phyloP scores from a whole-genome alignment of 1,139 yeast genomes.

The Taphrina communis region DNA sequence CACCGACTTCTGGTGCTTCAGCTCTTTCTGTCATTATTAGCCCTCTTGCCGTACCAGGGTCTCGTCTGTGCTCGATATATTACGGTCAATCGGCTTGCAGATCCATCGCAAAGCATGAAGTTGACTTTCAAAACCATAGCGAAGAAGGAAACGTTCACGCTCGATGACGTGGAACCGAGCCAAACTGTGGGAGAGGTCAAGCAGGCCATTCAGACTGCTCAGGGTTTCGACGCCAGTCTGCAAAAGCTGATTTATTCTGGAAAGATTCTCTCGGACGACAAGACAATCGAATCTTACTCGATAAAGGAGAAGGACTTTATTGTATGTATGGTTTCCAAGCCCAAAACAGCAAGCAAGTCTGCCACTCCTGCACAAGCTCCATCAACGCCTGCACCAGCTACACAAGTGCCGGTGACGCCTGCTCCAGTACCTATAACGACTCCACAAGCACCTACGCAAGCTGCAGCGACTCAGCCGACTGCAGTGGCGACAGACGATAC shows the following conservation, averaged over 20 bases:
- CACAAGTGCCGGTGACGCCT: constrained; percentile 46
- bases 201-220: constrained; percentile 70
- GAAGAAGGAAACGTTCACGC: constrained; percentile 83
- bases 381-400: constrained; percentile 48
- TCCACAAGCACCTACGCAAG: constrained; percentile 48
- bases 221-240: constrained; percentile 73
- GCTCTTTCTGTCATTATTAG: background rate
- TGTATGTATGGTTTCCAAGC: constrained; percentile 73
- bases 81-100: background rate
- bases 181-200: constrained; percentile 76
- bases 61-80: background rate
- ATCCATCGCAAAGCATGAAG: constrained; percentile 61
- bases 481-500: constrained; percentile 47
- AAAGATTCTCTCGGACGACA: constrained; percentile 84
- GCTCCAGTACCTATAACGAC: constrained; percentile 47
- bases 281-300: constrained; percentile 71
- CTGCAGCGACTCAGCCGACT: constrained; percentile 48
- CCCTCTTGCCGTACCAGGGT: background rate
- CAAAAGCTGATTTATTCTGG: constrained; percentile 92
- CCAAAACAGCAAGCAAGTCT: constrained; percentile 45
- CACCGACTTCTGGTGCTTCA: background rate
- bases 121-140: constrained; percentile 80
- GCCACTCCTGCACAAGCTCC: constrained; percentile 48
- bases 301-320: constrained; percentile 89
- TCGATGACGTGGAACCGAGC: constrained; percentile 69